Evolutionary conservation across 1,284 basidiomycete genomes (phyloP).

Genomic region (Amylostereum areolatum): DNA sequence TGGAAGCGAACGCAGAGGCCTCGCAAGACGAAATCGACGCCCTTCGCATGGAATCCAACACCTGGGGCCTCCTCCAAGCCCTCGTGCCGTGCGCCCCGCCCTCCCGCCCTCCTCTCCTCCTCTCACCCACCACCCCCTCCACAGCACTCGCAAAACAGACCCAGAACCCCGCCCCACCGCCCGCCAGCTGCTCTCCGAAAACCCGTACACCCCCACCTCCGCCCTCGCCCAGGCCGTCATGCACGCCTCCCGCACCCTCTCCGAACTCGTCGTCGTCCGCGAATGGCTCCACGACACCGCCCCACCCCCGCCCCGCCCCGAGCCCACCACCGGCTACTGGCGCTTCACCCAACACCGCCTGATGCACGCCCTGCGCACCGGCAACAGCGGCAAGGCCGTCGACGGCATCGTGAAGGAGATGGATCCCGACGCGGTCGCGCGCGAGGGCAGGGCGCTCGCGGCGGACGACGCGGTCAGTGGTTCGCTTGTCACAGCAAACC

Average conservation of each 20-base stretch:
- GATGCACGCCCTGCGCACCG: too few species aligned
- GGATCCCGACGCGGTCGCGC: too few species aligned
- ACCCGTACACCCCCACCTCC: constrained; percentile 74
- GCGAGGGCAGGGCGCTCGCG: too few species aligned
- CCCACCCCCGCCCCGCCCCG: constrained; percentile 45
- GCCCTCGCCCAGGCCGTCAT: constrained; percentile 69
- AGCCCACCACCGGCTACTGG: constrained; percentile 65
- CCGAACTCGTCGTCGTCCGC: constrained; percentile 56
- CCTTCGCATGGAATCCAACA: constrained; percentile 70
- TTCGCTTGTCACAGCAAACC: too few species aligned
- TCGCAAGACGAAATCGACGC: constrained; percentile 51
- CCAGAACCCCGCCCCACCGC: constrained; percentile 36
- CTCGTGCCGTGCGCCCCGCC: constrained; percentile 68
- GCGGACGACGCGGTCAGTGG: too few species aligned
- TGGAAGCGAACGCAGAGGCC: constrained; percentile 36
- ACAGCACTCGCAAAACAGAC: constrained; percentile 59
- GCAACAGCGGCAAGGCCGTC: too few species aligned
- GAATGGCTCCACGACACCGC: constrained; percentile 77
- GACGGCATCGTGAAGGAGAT: too few species aligned
- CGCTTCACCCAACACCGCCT: constrained; percentile 64
- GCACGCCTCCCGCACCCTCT: constrained; percentile 40
- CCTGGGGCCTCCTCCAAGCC: constrained; percentile 75
- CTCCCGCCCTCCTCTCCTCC: too few species aligned
- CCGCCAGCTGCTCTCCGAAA: constrained; percentile 49
- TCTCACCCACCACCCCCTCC: not conserved